phyloP scores from a whole-genome alignment of 345 rosid genomes.

The Pelargonium nanum region DNA sequence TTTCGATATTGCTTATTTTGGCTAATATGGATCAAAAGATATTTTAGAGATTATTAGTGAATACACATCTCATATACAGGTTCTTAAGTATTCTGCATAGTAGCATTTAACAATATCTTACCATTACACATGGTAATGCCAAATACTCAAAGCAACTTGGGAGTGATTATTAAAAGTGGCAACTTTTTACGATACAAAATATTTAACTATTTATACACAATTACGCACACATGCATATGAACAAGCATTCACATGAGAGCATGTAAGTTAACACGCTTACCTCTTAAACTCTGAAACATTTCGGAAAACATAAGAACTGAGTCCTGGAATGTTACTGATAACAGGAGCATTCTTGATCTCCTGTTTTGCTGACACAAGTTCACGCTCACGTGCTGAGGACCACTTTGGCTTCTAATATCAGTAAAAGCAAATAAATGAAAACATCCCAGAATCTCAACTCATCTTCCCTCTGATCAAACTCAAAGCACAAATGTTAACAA shows the following conservation, averaged over 20 bases:
- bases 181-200: no score
- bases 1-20: neutral
- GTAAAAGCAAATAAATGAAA: conserved; percentile 10
- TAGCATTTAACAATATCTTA: no score
- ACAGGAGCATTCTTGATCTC: conserved; percentile 51
- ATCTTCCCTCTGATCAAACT: conserved; percentile 6
- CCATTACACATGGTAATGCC: no score
- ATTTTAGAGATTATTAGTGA: no score
- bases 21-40: no score
- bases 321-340: conserved; percentile 20
- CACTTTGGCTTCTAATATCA: conserved; percentile 39
- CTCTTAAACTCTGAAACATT: conserved; percentile 62
- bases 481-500: conserved; percentile 1
- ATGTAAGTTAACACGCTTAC: conserved; percentile 17
- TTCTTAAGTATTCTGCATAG: no score
- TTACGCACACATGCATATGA: neutral
- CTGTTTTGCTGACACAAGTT: conserved; percentile 43
- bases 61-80: no score
- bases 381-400: conserved; percentile 48
- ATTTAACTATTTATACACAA: neutral
- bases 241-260: no score
- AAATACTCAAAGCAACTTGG: no score
- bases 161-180: no score
- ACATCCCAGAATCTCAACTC: conserved; percentile 5
- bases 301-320: conserved; percentile 42